Evolutionary conservation across 768 basidiomycete species (phyloP).

Genomic region (Mrakia gelida): DNA sequence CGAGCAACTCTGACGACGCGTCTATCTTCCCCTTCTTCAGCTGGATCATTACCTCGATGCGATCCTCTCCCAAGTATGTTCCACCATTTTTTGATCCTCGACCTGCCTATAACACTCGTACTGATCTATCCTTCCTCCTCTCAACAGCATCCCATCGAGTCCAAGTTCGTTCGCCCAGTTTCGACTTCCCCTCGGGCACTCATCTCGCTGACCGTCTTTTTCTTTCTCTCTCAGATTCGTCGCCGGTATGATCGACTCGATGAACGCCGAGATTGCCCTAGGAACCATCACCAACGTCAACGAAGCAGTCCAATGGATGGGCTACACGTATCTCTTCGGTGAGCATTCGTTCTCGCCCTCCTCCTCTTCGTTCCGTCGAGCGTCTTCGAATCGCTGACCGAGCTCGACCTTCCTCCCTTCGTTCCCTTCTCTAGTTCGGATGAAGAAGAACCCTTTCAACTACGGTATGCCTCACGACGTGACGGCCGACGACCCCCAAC

Average conservation of each 20-base stretch:
- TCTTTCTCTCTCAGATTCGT: conserved; percentile 55
- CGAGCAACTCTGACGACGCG: neutral
- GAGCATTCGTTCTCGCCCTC: conserved; percentile 8
- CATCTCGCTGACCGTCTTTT: neutral
- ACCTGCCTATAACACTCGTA: neutral
- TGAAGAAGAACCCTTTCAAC: conserved; percentile 81
- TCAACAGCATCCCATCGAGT: conserved; percentile 84
- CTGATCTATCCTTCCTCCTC: conserved; percentile 1
- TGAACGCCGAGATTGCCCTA: conserved; percentile 92
- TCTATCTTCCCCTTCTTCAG: conserved; percentile 21
- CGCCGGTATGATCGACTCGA: conserved; percentile 75
- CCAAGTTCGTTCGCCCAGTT: conserved; percentile 58
- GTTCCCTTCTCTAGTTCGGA: conserved; percentile 57
- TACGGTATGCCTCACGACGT: conserved; percentile 75
- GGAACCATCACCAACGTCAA: conserved; percentile 83
- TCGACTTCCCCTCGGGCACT: neutral
- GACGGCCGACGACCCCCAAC: conserved; percentile 63
- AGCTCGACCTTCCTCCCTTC: neutral
- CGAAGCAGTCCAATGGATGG: conserved; percentile 90
- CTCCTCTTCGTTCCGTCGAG: neutral
- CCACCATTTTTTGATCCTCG: neutral
- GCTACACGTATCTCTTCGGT: conserved; percentile 87
- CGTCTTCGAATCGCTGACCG: neutral
- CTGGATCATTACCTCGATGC: conserved; percentile 83
- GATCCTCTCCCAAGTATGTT: conserved; percentile 72